These are phyloP conservation scores for Beta macrorhiza DNA, from an alignment of 179 eudicot species.

Conservation along the genomic window DNA sequence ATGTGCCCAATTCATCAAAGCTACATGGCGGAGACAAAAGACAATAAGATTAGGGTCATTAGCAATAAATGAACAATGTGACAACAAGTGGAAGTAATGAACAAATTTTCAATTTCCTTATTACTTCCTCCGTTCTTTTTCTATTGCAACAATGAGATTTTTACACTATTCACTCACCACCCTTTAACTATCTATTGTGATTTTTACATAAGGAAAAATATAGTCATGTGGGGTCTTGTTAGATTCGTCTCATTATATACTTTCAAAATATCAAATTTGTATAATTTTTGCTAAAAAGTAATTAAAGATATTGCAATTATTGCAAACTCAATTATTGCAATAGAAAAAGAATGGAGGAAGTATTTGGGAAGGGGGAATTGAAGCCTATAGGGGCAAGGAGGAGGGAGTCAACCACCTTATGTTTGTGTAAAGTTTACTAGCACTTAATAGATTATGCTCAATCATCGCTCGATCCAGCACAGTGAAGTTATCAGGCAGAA, in stretches of 20 bases:
- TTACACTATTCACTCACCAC: no score
- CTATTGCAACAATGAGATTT: no score
- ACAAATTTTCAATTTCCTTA: background rate
- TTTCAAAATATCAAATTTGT: no score
- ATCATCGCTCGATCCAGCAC: slow-evolving; percentile 99
- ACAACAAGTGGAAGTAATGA: background rate
- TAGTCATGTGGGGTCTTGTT: no score
- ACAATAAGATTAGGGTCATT: background rate
- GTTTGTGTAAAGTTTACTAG: slow-evolving; percentile 95
- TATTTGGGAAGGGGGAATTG: background rate
- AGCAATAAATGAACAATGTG: slow-evolving; percentile 7
- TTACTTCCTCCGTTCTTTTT: background rate
- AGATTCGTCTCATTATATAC: no score
- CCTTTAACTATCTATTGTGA: no score
- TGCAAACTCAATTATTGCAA: no score
- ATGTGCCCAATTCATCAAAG: slow-evolving; percentile 92
- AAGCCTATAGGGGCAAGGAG: background rate
- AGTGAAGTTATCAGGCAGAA: slow-evolving; percentile 88
- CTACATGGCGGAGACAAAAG: slow-evolving; percentile 33
- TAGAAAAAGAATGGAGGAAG: no score
- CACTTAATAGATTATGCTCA: slow-evolving; percentile 97
- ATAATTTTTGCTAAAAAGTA: no score
- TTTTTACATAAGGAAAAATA: no score
- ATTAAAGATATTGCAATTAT: no score
- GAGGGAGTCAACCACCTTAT: slow-evolving; percentile 57